Base-by-base conservation (phyloP, 805 yeast genomes). In the Komagataella kurtzmanii region DNA sequence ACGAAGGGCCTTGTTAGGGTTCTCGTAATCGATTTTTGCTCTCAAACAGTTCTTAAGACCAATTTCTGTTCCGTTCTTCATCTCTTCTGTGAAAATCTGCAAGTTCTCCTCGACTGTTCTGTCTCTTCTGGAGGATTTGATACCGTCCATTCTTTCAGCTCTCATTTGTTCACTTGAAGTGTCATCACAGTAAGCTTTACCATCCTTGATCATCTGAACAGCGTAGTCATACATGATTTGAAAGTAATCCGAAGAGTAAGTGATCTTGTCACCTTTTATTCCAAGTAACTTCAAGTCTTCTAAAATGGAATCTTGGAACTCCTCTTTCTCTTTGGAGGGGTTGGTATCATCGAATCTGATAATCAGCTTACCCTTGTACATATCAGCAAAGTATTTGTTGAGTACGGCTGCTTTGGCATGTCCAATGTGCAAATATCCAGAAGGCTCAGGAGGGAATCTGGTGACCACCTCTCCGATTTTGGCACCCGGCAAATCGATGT, bases 371-470 rank as follows among this genome's bases (percentile, higher is more conserved):
- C 99, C 99, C 64, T 93, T 85, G 77, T 91, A 93, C 64, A 80
- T 85, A 61, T 88, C 83, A 49, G 99, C 99, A 73, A 93, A 91
- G 73, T 90, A 91, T 71, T 93, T 93, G 74, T 93, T 93, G 66
- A 93, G 78, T 54, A 93, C 76, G 52, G 99, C 99, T 55, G 99
- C 99, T 71, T 93, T 93, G 55, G 96, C 99, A 66, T 93, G 99
- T 59, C 99, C 99, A 71, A 93, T 93, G 71, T 93, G 99, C 70
- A 93, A 78, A 70, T 90, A 93, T 72, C 99, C 99, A 72, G 96
- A 87, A 54, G 99, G 99, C 74, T 93, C 99, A 57, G 99, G 99
- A 50, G 96, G 99, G 81, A 93, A 93, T 73, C 99, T 85, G 51
- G 99, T 95, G 51, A 95, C 98, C 53, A 93, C 99, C 70, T 90